These are phyloP conservation scores for Scenedesmus sp. DNA, from an alignment of 163 green algal species.

Conservation along the genomic window DNA sequence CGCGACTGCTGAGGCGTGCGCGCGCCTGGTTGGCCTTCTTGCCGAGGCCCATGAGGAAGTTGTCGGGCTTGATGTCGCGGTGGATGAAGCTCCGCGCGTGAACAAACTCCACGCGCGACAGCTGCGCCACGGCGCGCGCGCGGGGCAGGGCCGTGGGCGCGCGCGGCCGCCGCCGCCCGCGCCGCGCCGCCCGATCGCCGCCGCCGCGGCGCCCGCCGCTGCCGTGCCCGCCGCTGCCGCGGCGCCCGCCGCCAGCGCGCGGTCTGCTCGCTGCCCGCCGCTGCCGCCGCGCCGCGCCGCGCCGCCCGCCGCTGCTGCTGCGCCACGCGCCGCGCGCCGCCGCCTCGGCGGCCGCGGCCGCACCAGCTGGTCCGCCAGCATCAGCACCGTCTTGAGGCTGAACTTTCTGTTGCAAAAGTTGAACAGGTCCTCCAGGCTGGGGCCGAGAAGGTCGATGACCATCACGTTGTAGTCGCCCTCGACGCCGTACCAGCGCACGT, in stretches of 20 bases:
- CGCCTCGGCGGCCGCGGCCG: not conserved
- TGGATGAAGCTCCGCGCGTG: slow-evolving; percentile 99
- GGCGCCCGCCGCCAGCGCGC: no score
- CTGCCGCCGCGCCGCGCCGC: not conserved
- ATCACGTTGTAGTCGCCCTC: slow-evolving; percentile 99
- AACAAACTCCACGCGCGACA: slow-evolving; percentile 97
- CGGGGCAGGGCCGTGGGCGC: no score
- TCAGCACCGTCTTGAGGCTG: slow-evolving; percentile 98
- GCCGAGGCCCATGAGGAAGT: slow-evolving; percentile 99
- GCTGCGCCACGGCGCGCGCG: slow-evolving; percentile 72
- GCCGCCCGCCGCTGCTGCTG: not conserved
- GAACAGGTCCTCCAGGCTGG: slow-evolving; percentile 97
- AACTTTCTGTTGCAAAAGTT: slow-evolving; percentile 97
- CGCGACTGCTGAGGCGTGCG: not conserved
- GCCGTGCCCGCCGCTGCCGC: no score
- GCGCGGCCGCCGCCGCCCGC: no score
- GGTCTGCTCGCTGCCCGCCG: not conserved
- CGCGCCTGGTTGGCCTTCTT: slow-evolving; percentile 94
- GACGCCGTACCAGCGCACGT: slow-evolving; percentile 98
- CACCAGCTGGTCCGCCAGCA: slow-evolving; percentile 99
- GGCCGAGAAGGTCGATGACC: slow-evolving; percentile 98
- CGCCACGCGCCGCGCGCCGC: not conserved
- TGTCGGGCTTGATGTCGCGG: slow-evolving; percentile 99
- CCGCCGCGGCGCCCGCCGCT: no score
- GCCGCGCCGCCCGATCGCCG: no score